Conservation (phyloP, 208 protist species). For the Trypanosoma brucei region DNA sequence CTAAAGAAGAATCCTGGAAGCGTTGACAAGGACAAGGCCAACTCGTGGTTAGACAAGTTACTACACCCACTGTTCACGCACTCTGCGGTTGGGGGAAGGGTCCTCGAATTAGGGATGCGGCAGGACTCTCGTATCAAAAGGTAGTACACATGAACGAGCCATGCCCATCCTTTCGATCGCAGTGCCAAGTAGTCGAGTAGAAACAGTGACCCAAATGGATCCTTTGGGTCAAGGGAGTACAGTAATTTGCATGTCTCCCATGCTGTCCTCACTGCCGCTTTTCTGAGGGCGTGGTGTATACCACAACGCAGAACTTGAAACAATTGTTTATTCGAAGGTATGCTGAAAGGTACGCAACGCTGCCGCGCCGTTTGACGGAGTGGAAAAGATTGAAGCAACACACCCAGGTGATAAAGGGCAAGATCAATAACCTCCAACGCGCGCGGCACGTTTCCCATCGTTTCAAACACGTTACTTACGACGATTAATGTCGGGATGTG, state of each 20-base stretch:
- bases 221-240: conserved; percentile 69
- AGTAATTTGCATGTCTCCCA: conserved; percentile 63
- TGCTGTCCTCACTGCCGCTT: conserved; percentile 66
- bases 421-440: conserved; percentile 66
- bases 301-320: conserved; percentile 53
- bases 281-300: conserved; percentile 60
- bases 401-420: conserved; percentile 73
- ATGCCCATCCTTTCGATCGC: conserved; percentile 70
- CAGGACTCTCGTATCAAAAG: conserved; percentile 13
- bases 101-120: background rate
- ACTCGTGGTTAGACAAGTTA: conserved; percentile 12
- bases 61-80: conserved; percentile 4
- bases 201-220: conserved; percentile 59
- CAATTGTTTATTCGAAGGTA: conserved; percentile 41
- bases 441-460: conserved; percentile 45
- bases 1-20: conserved; percentile 78
- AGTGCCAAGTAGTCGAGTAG: conserved; percentile 77
- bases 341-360: conserved; percentile 37
- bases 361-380: conserved; percentile 50
- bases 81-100: background rate
- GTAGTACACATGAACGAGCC: conserved; percentile 64
- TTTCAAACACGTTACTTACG: conserved; percentile 52
- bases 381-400: conserved; percentile 53
- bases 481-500: conserved; percentile 80
- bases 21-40: conserved; percentile 26